Evolutionary conservation across 148 eudicot genomes (phyloP), one percentile per base, ranked within the genome.

Genomic region (Amaranthus palmeri): DNA sequence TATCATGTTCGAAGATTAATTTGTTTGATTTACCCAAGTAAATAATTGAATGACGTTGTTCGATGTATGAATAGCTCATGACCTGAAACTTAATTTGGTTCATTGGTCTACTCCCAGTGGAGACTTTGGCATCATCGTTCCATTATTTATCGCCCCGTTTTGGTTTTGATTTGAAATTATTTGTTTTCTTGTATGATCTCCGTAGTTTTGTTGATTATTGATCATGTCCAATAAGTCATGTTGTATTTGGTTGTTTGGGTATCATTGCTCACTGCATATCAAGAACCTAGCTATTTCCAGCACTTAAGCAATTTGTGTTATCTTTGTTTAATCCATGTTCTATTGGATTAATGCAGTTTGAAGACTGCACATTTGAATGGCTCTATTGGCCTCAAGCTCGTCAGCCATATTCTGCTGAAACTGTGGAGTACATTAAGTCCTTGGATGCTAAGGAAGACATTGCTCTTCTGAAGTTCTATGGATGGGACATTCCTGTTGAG

Each of bases 301-400:
- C 50, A 63, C 45, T 14, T 3, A n/a, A 65, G 46, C 14, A 40
- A 41, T 12, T 0, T 72, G 59, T 62, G 25, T 61, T 12, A 48
- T 53, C 11, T 55, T 10, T 18, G 41, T 58, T 57, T 74, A 2
- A 55, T 56, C 10, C 18, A 11, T 25, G 17, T 44, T 74, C 61
- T 63, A 8, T 54, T 17, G 57, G 12, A 12, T 56, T 47, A 15
- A 46, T 83, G 79, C 74, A 90, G 96, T 88, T 88, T 72, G 92
- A 88, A 77, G 96, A 90, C 71, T 86, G 90, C 86, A 88, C 96
- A 25, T 88, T 91, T 49, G 93, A 91, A 61, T 91, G 96, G 96
- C 86, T 91, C 50, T 87, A 88, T 79, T 88, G 97, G 93, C 91
- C 97, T 36, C 93, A 91, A 80, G 91, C 93, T 70, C 76, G 76